Evolutionary conservation across 2,329 filamentous ascomycete genomes (phyloP).

Genomic region (Aspergillus puulaauensis): DNA sequence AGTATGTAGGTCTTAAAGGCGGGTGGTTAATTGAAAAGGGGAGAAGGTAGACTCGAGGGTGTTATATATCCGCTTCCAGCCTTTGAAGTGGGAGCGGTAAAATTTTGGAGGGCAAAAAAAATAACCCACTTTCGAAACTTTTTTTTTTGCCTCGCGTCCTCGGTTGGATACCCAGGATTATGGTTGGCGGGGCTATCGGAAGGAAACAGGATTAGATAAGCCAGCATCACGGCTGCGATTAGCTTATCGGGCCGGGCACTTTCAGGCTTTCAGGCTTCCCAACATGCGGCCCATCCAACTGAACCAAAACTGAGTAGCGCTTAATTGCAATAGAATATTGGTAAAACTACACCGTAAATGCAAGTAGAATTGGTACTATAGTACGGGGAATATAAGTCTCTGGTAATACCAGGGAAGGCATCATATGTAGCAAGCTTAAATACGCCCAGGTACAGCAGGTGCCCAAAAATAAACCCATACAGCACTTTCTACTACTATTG

Average conservation of each 20-base stretch:
- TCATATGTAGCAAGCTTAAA: too few species aligned
- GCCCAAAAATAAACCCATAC: too few species aligned
- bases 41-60: constrained; percentile 13
- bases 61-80: constrained; percentile 22
- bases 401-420: too few species aligned
- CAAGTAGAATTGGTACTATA: too few species aligned
- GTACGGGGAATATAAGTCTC: too few species aligned
- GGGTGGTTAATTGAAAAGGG: constrained; percentile 8
- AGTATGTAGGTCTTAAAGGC: constrained; percentile 10
- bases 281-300: background rate
- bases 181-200: constrained; percentile 10
- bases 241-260: background rate
- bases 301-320: too few species aligned
- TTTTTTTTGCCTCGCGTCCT: constrained; percentile 16
- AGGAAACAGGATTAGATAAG: constrained; percentile 16
- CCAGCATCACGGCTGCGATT: background rate
- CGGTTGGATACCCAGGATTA: constrained; percentile 11
- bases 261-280: background rate
- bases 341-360: too few species aligned
- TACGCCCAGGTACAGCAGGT: too few species aligned
- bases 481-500: too few species aligned
- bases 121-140: constrained; percentile 18
- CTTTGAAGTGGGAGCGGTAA: constrained; percentile 23
- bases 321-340: too few species aligned
- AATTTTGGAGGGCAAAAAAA: constrained; percentile 20